Conservation (phyloP, 78 protist genomes). For the Paratrimastix pyriformis region DNA sequence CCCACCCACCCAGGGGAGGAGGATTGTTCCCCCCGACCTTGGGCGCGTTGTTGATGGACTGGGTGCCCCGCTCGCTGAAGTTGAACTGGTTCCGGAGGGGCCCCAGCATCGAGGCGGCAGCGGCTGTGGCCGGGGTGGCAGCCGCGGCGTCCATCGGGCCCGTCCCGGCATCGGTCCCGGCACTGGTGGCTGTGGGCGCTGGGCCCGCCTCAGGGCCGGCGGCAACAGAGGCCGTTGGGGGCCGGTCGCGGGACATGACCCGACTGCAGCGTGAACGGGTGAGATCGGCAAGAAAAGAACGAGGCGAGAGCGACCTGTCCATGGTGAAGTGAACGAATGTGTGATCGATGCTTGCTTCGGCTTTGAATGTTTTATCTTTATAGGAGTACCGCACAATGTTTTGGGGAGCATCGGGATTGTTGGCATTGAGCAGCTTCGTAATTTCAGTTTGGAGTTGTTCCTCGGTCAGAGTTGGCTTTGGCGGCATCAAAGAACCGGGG, state of each 20-base stretch:
- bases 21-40: neutral
- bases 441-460: no score
- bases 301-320: slow-evolving; percentile 1
- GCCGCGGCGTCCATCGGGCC: neutral
- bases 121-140: neutral
- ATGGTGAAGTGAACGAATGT: slow-evolving; percentile 30
- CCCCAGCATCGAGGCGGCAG: neutral
- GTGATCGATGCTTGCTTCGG: slow-evolving; percentile 39
- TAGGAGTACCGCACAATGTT: slow-evolving; percentile 24
- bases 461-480: no score
- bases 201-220: neutral
- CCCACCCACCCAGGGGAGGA: neutral
- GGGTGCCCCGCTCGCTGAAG: slow-evolving; percentile 66
- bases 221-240: neutral
- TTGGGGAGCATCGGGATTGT: slow-evolving; percentile 41
- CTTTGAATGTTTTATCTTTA: slow-evolving; percentile 38
- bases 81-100: slow-evolving; percentile 66
- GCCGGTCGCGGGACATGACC: neutral
- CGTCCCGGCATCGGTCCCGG: neutral
- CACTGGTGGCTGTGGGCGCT: neutral
- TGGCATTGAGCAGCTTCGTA: slow-evolving; percentile 48
- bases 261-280: neutral
- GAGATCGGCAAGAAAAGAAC: neutral
- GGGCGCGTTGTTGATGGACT: slow-evolving; percentile 43
- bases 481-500: no score